Conservation (phyloP, 2,329 filamentous ascomycete genomes). For the Karstenula rhodostoma region DNA sequence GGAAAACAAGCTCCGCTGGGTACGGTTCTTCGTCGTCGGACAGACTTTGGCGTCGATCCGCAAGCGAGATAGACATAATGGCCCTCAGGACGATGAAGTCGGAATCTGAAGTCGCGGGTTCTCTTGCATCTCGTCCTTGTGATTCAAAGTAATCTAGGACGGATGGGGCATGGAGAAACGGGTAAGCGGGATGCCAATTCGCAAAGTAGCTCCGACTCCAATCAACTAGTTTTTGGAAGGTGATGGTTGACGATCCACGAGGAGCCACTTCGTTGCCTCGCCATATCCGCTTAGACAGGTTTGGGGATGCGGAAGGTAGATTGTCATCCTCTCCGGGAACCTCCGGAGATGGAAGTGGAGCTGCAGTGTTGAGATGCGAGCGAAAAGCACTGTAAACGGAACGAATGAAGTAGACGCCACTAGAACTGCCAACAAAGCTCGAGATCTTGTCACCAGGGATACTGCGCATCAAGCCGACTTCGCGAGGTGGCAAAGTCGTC, state of each 20-base stretch:
- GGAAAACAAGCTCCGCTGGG: conserved; percentile 57
- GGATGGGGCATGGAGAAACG: conserved; percentile 64
- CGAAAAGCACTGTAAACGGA: conserved; percentile 62
- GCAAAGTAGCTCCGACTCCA: conserved; percentile 65
- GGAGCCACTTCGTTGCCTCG: conserved; percentile 41
- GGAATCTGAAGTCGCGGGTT: conserved; percentile 34
- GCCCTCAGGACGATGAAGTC: conserved; percentile 58
- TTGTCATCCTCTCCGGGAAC: conserved; percentile 68
- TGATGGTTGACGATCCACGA: conserved; percentile 25
- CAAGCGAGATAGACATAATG: conserved; percentile 62
- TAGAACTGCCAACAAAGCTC: conserved; percentile 65
- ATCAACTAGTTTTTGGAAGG: conserved; percentile 59
- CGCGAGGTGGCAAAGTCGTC: conserved; percentile 36
- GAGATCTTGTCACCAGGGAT: conserved; percentile 57
- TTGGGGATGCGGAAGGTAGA: conserved; percentile 41
- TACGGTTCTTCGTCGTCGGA: conserved; percentile 36
- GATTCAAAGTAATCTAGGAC: conserved; percentile 59
- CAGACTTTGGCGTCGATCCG: conserved; percentile 59
- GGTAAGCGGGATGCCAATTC: conserved; percentile 65
- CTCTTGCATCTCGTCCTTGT: conserved; percentile 37
- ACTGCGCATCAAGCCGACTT: conserved; percentile 63
- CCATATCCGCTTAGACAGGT: conserved; percentile 34
- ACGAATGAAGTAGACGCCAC: conserved; percentile 67
- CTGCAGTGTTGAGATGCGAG: conserved; percentile 25
- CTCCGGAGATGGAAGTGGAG: conserved; percentile 33